Conservation (phyloP, 495 filamentous ascomycete genomes). For the Lasiosphaeria hispida region DNA sequence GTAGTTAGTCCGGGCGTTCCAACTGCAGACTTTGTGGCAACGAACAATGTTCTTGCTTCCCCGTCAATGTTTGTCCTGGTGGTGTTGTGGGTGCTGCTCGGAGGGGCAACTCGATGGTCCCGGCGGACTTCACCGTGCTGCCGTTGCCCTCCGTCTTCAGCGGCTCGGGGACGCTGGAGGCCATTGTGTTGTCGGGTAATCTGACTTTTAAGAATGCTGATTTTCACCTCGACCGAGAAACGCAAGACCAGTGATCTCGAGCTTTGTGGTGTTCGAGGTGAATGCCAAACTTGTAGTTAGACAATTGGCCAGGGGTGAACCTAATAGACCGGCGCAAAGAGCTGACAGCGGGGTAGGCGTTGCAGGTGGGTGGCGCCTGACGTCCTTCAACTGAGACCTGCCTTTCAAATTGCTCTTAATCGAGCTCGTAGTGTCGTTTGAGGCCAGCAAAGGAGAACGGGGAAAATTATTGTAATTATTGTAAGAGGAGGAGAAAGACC, state of each 20-base stretch:
- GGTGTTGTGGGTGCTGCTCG: constrained; percentile 11
- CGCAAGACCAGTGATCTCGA: not conserved
- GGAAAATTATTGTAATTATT: too few species aligned
- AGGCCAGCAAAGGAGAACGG: not conserved
- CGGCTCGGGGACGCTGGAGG: not conserved
- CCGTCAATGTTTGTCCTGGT: constrained; percentile 60
- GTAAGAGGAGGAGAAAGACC: too few species aligned
- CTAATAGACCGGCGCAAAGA: not conserved
- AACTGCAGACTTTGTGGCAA: not conserved
- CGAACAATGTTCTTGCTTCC: constrained; percentile 97
- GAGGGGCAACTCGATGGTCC: constrained; percentile 16
- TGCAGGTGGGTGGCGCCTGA: constrained; percentile 8
- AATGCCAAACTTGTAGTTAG: not conserved
- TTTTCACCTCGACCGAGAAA: too few species aligned
- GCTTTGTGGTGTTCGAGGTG: not conserved
- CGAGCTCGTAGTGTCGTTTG: too few species aligned
- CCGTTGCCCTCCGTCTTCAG: constrained; percentile 9
- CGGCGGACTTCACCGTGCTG: constrained; percentile 13
- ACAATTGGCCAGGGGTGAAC: not conserved
- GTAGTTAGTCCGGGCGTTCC: constrained; percentile 1
- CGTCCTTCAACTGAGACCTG: not conserved
- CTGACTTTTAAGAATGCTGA: not conserved
- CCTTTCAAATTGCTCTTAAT: not conserved
- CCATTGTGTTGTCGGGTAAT: not conserved
- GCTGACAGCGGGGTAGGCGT: not conserved